A percentile compares a stretch with the other conserved stretches of the same genome.
Conservation (phyloP, 2,329 filamentous ascomycete species). For the Talaromyces sp. region DNA sequence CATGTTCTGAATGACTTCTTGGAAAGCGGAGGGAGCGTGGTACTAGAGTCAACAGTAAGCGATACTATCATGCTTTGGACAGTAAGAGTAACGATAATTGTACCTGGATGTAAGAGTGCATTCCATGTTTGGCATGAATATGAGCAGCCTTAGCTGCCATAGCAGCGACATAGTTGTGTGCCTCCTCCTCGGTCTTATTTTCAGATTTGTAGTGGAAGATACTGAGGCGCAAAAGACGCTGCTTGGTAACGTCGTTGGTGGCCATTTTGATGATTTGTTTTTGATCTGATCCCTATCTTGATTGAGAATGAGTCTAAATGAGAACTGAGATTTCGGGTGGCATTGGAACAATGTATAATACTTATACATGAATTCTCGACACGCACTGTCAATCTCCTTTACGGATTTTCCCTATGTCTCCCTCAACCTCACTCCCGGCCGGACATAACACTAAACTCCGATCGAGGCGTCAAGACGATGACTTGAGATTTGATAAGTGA, state of each 20-base stretch:
- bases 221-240: slow-evolving; percentile 2
- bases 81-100: neutral
- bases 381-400: neutral
- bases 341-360: neutral
- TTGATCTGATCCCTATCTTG: neutral
- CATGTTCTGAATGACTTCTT: neutral
- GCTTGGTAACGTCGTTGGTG: neutral
- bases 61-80: too few relatives aligned
- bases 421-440: neutral
- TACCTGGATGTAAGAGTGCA: neutral
- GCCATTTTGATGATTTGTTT: neutral
- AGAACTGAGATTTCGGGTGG: too few relatives aligned
- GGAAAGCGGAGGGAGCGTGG: neutral
- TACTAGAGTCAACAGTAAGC: neutral
- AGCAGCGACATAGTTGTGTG: neutral
- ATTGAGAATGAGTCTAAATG: too few relatives aligned
- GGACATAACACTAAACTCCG: neutral
- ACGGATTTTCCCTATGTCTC: neutral
- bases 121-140: slow-evolving; percentile 3
- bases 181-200: neutral
- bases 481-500: neutral
- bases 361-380: neutral
- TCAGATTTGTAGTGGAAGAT: slow-evolving; percentile 1
- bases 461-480: neutral
- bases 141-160: slow-evolving; percentile 1